A percentile compares a stretch with the other conserved stretches of the same genome.
Evolutionary conservation across 2,329 filamentous ascomycete species (phyloP).

Genomic region (Lasiodiplodia hormozganensis): DNA sequence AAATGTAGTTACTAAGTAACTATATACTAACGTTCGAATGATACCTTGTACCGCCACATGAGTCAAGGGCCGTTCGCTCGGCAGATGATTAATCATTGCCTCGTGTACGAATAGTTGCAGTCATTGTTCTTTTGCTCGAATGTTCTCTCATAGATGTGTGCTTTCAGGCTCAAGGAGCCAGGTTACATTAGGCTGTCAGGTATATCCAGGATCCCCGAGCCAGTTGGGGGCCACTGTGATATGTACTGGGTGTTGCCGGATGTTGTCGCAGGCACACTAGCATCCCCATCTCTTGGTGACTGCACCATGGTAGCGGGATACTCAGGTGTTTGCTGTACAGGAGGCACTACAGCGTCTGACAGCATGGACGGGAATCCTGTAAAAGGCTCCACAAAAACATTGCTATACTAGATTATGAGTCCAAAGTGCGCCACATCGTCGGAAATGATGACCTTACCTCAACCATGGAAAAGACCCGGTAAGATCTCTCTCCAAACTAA

Average conservation of each 20-base stretch:
- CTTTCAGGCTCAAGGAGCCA: not conserved
- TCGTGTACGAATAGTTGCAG: too few species aligned
- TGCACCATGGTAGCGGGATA: not conserved
- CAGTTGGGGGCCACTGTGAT: not conserved
- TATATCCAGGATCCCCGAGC: not conserved
- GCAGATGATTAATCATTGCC: too few species aligned
- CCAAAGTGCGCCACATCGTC: not conserved
- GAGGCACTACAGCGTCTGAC: not conserved
- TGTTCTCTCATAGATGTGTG: not conserved
- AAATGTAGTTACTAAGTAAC: too few species aligned
- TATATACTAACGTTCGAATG: too few species aligned
- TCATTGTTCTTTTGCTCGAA: too few species aligned
- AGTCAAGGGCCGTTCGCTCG: too few species aligned
- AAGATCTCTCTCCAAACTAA: not conserved
- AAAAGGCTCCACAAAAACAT: conserved; percentile 1
- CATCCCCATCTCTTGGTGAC: not conserved
- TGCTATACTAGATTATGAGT: not conserved
- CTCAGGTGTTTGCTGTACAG: not conserved
- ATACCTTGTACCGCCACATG: too few species aligned
- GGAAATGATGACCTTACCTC: not conserved
- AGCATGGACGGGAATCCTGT: not conserved
- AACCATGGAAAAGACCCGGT: conserved; percentile 6
- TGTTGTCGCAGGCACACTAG: not conserved
- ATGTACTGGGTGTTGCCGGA: not conserved
- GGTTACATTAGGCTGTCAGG: not conserved